Base-by-base conservation (phyloP, 2,329 filamentous ascomycete genomes). In the Pyrenochaeta sp. region DNA sequence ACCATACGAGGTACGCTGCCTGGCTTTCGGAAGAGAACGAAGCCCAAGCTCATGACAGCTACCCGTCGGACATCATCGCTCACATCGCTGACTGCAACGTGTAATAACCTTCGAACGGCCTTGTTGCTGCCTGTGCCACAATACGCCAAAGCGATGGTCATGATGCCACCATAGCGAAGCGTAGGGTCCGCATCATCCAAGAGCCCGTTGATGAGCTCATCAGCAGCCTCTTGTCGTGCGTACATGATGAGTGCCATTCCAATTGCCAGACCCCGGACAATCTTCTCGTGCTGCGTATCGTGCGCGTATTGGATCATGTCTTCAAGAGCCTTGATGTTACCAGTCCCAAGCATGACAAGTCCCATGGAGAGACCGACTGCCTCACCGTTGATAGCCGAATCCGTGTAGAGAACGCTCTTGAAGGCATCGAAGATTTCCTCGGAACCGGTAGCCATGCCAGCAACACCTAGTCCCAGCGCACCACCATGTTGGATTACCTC, bases 171-270 rank as follows among this genome's bases (percentile, higher is more conserved):
- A 60, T 99, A 99, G 57, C 94, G 86, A 49, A 99, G 80, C 6
- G 90, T 93, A 58, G 94, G 90, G 68, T 99, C 93, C 1, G 94
- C 89, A 60, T 99, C 94, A 53, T 90, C 91, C 23, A 99, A 81
- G 2, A 99, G 85, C 34, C 90, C 91, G 66, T 96, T 93, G 56
- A 99, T 95, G 60, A 97, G 83, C 65, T 94, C 89, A 72, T 99
- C 94, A 9, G 94, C 94, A 53, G 88, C 88, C 73, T 99, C 94
- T 74, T 97, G 92, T 48, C 91, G 88, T 34, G 88, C 91, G 62
- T 94, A 99, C 93, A 97, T 97, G 77, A 99, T 96, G 47, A 99
- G 79, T 8, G 94, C 91, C 90, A 99, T 97, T 46, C 94, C 94
- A 57, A 99, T 83, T 21, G 94, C 93, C 47, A 96, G 84, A 68